Conservation (phyloP, 345 rosid genomes). For the Litchi chinensis region DNA sequence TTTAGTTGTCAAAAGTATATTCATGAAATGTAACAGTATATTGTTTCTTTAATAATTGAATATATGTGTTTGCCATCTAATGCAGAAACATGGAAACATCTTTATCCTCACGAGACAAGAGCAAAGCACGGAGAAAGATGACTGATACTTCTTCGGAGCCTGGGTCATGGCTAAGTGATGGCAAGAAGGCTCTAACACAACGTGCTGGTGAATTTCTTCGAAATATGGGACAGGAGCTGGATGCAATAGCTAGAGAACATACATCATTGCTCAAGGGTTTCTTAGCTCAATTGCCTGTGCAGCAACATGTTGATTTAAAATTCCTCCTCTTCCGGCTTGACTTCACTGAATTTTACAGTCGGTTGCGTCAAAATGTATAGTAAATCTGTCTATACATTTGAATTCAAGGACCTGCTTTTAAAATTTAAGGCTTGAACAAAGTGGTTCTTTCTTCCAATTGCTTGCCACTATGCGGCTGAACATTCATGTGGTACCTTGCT, state of each 20-base stretch:
- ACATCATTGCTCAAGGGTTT: constrained; percentile 73
- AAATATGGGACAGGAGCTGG: constrained; percentile 78
- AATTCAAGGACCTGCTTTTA: constrained; percentile 19
- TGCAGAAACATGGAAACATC: constrained; percentile 65
- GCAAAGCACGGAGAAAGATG: constrained; percentile 35
- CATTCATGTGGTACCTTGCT: constrained; percentile 26
- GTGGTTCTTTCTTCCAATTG: constrained; percentile 18
- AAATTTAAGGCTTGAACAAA: constrained; percentile 14
- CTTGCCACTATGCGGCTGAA: constrained; percentile 21
- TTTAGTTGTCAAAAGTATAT: neutral
- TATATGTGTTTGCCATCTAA: constrained; percentile 3
- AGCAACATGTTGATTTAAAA: constrained; percentile 88
- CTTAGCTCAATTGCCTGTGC: constrained; percentile 83
- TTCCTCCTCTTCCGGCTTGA: constrained; percentile 95
- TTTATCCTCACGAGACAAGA: constrained; percentile 52
- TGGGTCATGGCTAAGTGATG: constrained; percentile 72
- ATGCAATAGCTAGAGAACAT: constrained; percentile 70
- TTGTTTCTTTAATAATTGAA: neutral
- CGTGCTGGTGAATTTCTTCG: constrained; percentile 92
- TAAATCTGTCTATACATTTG: constrained; percentile 20
- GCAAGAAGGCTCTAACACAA: constrained; percentile 82
- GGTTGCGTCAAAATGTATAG: constrained; percentile 50
- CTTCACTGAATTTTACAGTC: constrained; percentile 92
- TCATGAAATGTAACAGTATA: neutral
- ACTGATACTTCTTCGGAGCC: constrained; percentile 47